Percentiles rank a stretch among this genome's conserved stretches.
Conservation (phyloP, 352 stramenopile genomes). For the Globisporangium splendens region DNA sequence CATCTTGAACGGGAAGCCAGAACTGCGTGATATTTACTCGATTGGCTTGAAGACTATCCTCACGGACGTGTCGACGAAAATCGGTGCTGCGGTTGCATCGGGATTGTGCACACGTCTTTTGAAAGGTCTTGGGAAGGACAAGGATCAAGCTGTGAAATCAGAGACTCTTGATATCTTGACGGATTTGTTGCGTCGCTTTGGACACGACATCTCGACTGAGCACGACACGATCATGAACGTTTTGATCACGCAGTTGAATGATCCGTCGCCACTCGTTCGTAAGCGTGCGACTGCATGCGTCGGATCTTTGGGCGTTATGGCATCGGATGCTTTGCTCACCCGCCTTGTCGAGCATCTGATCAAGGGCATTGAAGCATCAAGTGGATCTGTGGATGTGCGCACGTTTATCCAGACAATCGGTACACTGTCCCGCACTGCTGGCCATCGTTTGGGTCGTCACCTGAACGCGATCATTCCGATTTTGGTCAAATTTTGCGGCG, state of each 20-base stretch:
- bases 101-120: conserved; percentile 68
- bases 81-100: conserved; percentile 83
- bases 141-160: conserved; percentile 84
- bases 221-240: conserved; percentile 90
- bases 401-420: conserved; percentile 97
- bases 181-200: conserved; percentile 96
- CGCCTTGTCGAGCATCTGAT: conserved; percentile 92
- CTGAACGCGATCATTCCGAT: conserved; percentile 96
- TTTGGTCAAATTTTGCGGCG: conserved; percentile 93
- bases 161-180: conserved; percentile 97
- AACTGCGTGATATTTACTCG: conserved; percentile 98
- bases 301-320: conserved; percentile 93
- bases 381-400: conserved; percentile 73
- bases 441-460: conserved; percentile 93
- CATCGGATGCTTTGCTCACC: conserved; percentile 93
- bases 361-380: conserved; percentile 82
- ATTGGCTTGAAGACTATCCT: conserved; percentile 98
- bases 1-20: conserved; percentile 94
- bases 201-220: conserved; percentile 83
- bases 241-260: conserved; percentile 79
- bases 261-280: conserved; percentile 86
- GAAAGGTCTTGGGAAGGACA: conserved; percentile 54
- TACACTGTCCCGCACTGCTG: conserved; percentile 94
- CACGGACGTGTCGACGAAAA: conserved; percentile 89
- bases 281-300: conserved; percentile 96